A percentile compares a stretch with the other conserved stretches of the same genome.
Evolutionary conservation across 2,329 filamentous ascomycete genomes (phyloP).

Genomic region (Fusarium sp.): DNA sequence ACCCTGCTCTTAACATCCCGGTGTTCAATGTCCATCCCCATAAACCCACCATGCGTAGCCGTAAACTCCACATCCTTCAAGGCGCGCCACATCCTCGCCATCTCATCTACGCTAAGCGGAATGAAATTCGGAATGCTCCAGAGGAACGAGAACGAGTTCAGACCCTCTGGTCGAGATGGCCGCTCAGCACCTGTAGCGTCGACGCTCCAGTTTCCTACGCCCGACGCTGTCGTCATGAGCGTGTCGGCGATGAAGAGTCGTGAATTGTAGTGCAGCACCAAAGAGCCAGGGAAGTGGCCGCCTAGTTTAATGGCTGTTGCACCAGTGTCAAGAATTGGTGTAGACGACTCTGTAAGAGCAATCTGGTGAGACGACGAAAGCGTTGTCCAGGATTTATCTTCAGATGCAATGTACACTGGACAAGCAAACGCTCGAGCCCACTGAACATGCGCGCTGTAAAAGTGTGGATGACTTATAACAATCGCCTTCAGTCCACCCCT

Average conservation of each 20-base stretch:
- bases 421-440: conserved; percentile 79
- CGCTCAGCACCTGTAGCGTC: conserved; percentile 55
- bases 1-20: conserved; percentile 71
- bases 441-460: conserved; percentile 80
- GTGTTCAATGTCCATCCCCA: conserved; percentile 70
- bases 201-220: conserved; percentile 59
- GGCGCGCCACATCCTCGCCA: conserved; percentile 77
- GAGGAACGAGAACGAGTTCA: conserved; percentile 76
- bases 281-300: conserved; percentile 83
- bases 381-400: conserved; percentile 75
- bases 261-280: conserved; percentile 72
- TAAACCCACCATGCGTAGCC: conserved; percentile 76
- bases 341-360: conserved; percentile 59
- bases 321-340: conserved; percentile 59
- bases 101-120: conserved; percentile 72
- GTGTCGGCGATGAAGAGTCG: conserved; percentile 82
- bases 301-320: conserved; percentile 76
- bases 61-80: conserved; percentile 72
- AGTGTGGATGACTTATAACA: conserved; percentile 84
- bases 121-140: conserved; percentile 84
- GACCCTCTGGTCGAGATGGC: conserved; percentile 54
- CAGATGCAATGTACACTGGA: conserved; percentile 74
- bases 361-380: conserved; percentile 58
- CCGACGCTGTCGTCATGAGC: conserved; percentile 75
- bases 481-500: conserved; percentile 78